A percentile compares a stretch with the other conserved stretches of the same genome.
phyloP scores from a whole-genome alignment of 179 eudicot genomes.

The Drosera spatulata region DNA sequence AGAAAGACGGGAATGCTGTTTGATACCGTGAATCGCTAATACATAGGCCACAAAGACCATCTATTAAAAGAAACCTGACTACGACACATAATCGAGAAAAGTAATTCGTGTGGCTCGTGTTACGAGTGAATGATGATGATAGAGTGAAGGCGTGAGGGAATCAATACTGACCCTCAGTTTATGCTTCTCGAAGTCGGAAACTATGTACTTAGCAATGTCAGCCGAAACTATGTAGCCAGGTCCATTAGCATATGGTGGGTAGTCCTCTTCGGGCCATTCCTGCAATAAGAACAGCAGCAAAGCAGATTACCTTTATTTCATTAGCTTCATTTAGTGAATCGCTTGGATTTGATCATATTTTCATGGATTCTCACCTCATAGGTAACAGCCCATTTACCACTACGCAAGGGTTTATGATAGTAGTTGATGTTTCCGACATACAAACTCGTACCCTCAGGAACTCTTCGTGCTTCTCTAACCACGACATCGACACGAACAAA shows the following conservation, averaged over 20 bases:
- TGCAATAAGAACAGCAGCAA: slow-evolving; percentile 8
- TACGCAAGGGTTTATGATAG: slow-evolving; percentile 79
- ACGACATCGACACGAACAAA: slow-evolving; percentile 76
- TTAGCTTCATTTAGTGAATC: too few relatives aligned
- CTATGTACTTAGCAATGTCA: slow-evolving; percentile 56
- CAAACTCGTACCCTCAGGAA: slow-evolving; percentile 49
- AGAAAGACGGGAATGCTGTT: too few relatives aligned
- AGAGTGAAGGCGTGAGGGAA: too few relatives aligned
- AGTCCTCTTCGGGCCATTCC: slow-evolving; percentile 90
- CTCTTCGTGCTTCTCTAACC: slow-evolving; percentile 44
- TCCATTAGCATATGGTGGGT: slow-evolving; percentile 89
- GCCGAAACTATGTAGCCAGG: slow-evolving; percentile 74
- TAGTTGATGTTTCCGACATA: slow-evolving; percentile 84
- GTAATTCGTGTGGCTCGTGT: too few relatives aligned
- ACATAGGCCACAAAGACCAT: too few relatives aligned
- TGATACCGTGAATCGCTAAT: too few relatives aligned
- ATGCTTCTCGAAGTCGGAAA: slow-evolving; percentile 58
- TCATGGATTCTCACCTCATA: slow-evolving; percentile 23
- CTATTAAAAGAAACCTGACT: too few relatives aligned
- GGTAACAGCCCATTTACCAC: slow-evolving; percentile 44
- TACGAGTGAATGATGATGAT: too few relatives aligned
- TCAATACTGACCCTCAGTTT: slow-evolving; percentile 42
- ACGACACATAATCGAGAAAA: too few relatives aligned
- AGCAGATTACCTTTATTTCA: too few relatives aligned
- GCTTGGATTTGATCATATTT: too few relatives aligned